Conservation (phyloP, 148 eudicot genomes). For the Rhododendron ovatum region DNA sequence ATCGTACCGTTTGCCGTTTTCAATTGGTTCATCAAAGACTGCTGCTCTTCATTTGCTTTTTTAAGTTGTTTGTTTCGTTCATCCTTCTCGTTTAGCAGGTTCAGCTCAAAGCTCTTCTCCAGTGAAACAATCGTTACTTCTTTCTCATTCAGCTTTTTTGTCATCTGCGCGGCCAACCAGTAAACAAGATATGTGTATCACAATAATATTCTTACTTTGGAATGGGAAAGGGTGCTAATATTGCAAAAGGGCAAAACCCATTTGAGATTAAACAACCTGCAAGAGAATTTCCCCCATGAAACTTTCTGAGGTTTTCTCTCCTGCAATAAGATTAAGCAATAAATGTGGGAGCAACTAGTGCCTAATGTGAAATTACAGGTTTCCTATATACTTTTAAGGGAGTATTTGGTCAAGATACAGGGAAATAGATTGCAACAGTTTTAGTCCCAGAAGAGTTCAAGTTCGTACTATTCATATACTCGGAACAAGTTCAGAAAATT, state of each 20-base stretch:
- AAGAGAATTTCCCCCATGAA: not conserved
- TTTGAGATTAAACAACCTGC: not conserved
- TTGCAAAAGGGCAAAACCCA: not conserved
- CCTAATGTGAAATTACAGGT: not conserved
- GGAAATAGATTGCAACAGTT: not conserved
- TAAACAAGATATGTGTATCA: not conserved
- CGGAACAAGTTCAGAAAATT: not conserved
- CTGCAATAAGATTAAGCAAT: not conserved
- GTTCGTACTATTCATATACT: not conserved
- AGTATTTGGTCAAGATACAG: not conserved
- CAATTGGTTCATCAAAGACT: slow-evolving; percentile 43
- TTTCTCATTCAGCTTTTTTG: slow-evolving; percentile 49
- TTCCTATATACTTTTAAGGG: not conserved
- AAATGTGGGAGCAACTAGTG: not conserved
- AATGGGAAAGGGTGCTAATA: not conserved
- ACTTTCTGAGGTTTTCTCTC: not conserved
- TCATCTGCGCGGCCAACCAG: slow-evolving; percentile 43
- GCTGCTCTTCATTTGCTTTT: slow-evolving; percentile 58
- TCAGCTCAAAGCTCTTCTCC: slow-evolving; percentile 53
- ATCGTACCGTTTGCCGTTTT: slow-evolving; percentile 54
- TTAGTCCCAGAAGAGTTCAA: not conserved
- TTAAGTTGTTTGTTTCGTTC: slow-evolving; percentile 40
- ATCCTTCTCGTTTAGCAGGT: slow-evolving; percentile 48
- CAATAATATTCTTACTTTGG: not conserved
- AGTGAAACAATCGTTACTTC: slow-evolving; percentile 57